A percentile compares a stretch with the other conserved stretches of the same genome.
These are phyloP conservation scores for Cyclotella choctawhatcheeana DNA, from an alignment of 108 stramenopile genomes.

Conservation along the genomic window DNA sequence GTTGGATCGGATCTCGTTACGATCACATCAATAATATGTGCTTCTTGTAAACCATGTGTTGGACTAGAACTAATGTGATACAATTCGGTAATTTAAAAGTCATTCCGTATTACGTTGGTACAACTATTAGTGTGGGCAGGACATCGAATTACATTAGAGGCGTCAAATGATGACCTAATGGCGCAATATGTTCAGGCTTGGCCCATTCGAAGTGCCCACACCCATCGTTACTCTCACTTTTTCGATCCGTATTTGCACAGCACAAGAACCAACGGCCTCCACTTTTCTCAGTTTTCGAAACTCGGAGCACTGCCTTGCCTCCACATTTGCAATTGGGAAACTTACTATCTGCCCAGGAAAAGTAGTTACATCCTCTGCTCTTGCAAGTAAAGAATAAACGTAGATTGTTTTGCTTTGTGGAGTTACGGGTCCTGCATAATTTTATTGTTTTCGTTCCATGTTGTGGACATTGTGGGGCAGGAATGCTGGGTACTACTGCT, in stretches of 20 bases:
- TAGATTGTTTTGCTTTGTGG: constrained; percentile 31
- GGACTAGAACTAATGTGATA: too few relatives aligned
- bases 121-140: too few relatives aligned
- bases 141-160: constrained; percentile 28
- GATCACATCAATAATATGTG: too few relatives aligned
- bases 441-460: constrained; percentile 51
- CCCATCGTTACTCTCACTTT: constrained; percentile 16
- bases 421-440: constrained; percentile 51
- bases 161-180: constrained; percentile 27
- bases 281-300: constrained; percentile 60
- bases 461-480: constrained; percentile 51
- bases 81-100: too few relatives aligned
- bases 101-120: too few relatives aligned
- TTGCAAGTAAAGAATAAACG: constrained; percentile 64
- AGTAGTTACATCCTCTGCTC: constrained; percentile 50
- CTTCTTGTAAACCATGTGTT: too few relatives aligned
- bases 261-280: constrained; percentile 71
- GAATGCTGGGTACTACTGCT: not conserved
- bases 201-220: constrained; percentile 56
- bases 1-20: too few relatives aligned
- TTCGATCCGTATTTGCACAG: constrained; percentile 41
- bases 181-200: constrained; percentile 32
- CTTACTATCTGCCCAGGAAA: constrained; percentile 64
- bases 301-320: constrained; percentile 43
- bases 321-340: constrained; percentile 56